Evolutionary conservation across 1,284 basidiomycete genomes (phyloP).

Genomic region (Microbotryum saponariae): DNA sequence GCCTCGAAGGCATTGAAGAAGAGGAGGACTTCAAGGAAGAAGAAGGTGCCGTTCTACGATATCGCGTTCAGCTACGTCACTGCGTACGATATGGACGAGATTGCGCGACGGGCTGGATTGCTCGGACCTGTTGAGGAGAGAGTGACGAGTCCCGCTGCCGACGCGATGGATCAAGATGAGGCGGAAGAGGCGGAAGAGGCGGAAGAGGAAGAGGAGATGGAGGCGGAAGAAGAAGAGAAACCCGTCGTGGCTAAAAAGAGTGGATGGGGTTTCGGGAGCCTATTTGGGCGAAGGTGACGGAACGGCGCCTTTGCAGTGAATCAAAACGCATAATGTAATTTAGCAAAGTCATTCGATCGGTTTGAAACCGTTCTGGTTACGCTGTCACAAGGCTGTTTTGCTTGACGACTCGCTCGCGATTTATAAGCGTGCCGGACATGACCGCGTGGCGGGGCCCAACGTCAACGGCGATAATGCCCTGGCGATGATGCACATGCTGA

Average conservation of each 20-base stretch:
- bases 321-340: too few relatives aligned
- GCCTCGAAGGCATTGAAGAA: not conserved
- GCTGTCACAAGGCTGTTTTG: too few relatives aligned
- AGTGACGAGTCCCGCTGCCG: conserved; percentile 45
- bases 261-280: too few relatives aligned
- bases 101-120: conserved; percentile 40
- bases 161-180: conserved; percentile 2
- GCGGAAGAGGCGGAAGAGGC: conserved; percentile 38
- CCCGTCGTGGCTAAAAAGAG: not conserved
- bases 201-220: conserved; percentile 38
- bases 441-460: too few relatives aligned
- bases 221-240: conserved; percentile 40
- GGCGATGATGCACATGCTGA: too few relatives aligned
- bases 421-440: too few relatives aligned
- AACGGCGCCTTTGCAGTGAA: too few relatives aligned
- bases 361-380: too few relatives aligned
- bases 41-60: conserved; percentile 72
- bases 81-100: conserved; percentile 56
- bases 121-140: conserved; percentile 41
- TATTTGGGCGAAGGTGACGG: too few relatives aligned
- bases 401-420: too few relatives aligned
- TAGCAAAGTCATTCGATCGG: too few relatives aligned
- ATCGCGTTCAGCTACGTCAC: conserved; percentile 88
- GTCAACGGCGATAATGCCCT: too few relatives aligned
- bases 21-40: conserved; percentile 49